Evolutionary conservation across 129 eudicot species (phyloP).

Genomic region (Heracleum sosnowskyi): DNA sequence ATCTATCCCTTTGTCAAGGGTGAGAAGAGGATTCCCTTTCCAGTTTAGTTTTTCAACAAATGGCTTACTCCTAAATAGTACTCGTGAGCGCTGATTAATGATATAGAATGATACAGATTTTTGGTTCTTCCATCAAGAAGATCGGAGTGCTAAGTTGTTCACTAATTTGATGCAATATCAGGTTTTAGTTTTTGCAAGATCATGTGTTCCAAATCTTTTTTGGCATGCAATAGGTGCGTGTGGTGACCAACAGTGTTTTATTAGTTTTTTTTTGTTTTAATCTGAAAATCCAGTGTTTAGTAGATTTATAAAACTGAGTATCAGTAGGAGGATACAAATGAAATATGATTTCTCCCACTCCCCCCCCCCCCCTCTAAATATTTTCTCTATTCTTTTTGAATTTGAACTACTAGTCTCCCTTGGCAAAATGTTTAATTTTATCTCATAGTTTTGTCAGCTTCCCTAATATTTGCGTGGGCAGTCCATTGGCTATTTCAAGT

Average conservation of each 20-base stretch:
- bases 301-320: neutral
- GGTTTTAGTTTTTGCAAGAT: neutral
- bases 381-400: neutral
- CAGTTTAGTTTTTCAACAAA: neutral
- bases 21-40: neutral
- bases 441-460: neutral
- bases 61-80: neutral
- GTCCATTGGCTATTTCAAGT: too few relatives aligned
- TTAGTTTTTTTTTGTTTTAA: too few relatives aligned
- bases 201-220: neutral
- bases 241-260: too few relatives aligned
- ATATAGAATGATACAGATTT: neutral
- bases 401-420: neutral
- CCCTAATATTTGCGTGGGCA: neutral
- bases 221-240: neutral
- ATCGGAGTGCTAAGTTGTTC: neutral
- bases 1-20: neutral
- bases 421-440: neutral
- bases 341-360: neutral
- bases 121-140: neutral
- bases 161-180: neutral
- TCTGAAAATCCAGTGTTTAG: neutral
- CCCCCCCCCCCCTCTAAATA: neutral
- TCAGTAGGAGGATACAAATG: neutral
- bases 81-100: too few relatives aligned